A percentile compares a stretch with the other conserved stretches of the same genome.
Evolutionary conservation across 2,329 filamentous ascomycete species (phyloP).

Genomic region (Exophiala mesophila): DNA sequence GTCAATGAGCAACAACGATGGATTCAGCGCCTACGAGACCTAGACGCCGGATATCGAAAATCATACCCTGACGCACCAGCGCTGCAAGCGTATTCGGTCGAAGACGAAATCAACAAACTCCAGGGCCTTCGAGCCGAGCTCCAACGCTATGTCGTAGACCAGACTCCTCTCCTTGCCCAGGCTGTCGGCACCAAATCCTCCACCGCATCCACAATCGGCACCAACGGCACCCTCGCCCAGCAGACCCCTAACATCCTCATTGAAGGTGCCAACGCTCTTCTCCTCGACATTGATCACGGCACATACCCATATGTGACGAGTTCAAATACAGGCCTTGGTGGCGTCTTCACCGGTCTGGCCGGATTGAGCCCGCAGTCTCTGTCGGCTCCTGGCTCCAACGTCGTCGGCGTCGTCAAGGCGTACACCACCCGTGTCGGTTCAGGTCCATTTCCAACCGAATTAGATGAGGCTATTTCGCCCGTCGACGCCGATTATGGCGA

Average conservation of each 20-base stretch:
- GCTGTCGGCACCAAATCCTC: constrained; percentile 20
- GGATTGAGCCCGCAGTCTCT: constrained; percentile 54
- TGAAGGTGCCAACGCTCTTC: constrained; percentile 60
- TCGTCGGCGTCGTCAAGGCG: constrained; percentile 61
- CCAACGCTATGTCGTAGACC: constrained; percentile 48
- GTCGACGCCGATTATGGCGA: constrained; percentile 36
- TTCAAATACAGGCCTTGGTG: constrained; percentile 45
- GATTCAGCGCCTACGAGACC: constrained; percentile 27
- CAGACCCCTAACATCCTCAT: constrained; percentile 55
- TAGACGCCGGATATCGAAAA: constrained; percentile 46
- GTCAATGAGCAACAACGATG: constrained; percentile 29
- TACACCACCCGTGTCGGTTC: constrained; percentile 58
- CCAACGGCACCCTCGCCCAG: constrained; percentile 39
- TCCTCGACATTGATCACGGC: constrained; percentile 55
- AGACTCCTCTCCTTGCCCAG: constrained; percentile 29
- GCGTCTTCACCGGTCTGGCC: constrained; percentile 54
- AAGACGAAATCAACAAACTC: constrained; percentile 53
- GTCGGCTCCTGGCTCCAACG: constrained; percentile 37
- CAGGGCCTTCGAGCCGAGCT: constrained; percentile 42
- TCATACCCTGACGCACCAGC: constrained; percentile 48
- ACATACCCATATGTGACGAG: constrained; percentile 48
- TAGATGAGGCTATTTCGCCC: constrained; percentile 19
- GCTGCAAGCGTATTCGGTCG: constrained; percentile 53
- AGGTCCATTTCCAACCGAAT: constrained; percentile 60
- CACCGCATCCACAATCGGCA: constrained; percentile 19